Evolutionary conservation across 2,329 filamentous ascomycete genomes (phyloP), one percentile per base, ranked within the genome.

Genomic region (Neofusicoccum ribis): DNA sequence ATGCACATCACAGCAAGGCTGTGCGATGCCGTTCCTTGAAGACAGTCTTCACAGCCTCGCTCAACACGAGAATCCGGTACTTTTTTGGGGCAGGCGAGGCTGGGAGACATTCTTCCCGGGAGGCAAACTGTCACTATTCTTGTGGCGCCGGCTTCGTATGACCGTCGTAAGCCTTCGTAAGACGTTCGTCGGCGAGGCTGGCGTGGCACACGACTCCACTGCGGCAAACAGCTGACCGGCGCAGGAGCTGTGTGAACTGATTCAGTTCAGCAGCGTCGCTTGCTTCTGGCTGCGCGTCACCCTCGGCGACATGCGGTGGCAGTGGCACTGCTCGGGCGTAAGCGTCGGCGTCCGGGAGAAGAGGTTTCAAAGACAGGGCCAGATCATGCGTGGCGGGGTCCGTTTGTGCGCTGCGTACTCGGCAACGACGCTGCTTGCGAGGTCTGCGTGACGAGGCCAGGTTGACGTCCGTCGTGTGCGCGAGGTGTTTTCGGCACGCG

Each of bases 191-290:
- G 39, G 39, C 56, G 41, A 47, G 56, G 41, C 31, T 59, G 56
- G 56, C 37, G 41, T 59, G 56, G 56, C 56, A 36, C 54, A n/a
- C 12, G 31, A 36, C 56, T 47, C 56, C 43, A 49, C 56, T 49
- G n/a, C 56, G 56, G 56, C 56, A 23, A 60, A 47, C 27, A 37
- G 43, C 41, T 23, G 56, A 60, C 11, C 23, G 14, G 47, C 7
- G 14, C 27, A 39, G 31, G 20, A 9, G 11, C 14, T 59, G 15
- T n/a, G 39, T 31, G 39, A 34, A 3, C 39, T 59, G 56, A 60
- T 39, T 60, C 56, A 60, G 14, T 9, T 36, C 52, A 43, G 52
- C 11, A 31, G 27, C 36, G 20, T 8, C 27, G 37, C n/a, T 5
- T 17, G 5, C 31, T 27, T 31, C 7, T 17, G 51, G 7, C 54